Base-by-base conservation (phyloP, 2,329 filamentous ascomycete species). In the Microcyclosporella mali region DNA sequence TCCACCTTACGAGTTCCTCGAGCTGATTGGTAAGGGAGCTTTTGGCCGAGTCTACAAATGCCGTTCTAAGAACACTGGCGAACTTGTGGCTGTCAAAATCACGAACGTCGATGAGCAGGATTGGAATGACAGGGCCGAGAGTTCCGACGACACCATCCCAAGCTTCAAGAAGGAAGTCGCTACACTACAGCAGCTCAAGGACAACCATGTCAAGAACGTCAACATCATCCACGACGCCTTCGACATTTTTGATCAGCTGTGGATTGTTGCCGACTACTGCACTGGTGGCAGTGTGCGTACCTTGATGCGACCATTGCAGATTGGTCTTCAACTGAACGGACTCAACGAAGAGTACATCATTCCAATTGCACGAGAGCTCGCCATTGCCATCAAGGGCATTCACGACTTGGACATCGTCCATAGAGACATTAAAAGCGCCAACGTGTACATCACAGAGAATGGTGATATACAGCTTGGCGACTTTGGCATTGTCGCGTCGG, bases 231-330 rank as follows among this genome's bases (percentile, higher is more conserved):
- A 89, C 55, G 85, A 89, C 52, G 85, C 85, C 3, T 73, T 89
- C 15, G 80, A 84, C 7, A 79, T 90, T 29, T 84, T 84, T 32
- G 81, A 84, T 54, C 79, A 86, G 47, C 82, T 94, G 69, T 94
- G 87, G 87, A 86, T 92, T 70, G 79, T 92, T 43, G 89, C 84
- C 46, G 85, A 92, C 66, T 88, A 89, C 63, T 89, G 86, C 56
- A 85, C 84, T 4, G 87, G 87, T 49, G 87, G 87, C 37, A 92
- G 86, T 62, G 82, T 94, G 6, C 72, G 78, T 45, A 82, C 79
- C 7, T 57, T 83, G 54, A 78, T 81, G 71, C 69, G 71, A 47
- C 47, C 52, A 11, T 55, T 47, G 18, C 45, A 51, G 36, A 49
- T 42, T 27, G 35, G 47, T 16, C 43, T 47, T 30, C 45, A 43